Conservation (phyloP, 164 flowering plant genomes). For the Brasenia schreberi region DNA sequence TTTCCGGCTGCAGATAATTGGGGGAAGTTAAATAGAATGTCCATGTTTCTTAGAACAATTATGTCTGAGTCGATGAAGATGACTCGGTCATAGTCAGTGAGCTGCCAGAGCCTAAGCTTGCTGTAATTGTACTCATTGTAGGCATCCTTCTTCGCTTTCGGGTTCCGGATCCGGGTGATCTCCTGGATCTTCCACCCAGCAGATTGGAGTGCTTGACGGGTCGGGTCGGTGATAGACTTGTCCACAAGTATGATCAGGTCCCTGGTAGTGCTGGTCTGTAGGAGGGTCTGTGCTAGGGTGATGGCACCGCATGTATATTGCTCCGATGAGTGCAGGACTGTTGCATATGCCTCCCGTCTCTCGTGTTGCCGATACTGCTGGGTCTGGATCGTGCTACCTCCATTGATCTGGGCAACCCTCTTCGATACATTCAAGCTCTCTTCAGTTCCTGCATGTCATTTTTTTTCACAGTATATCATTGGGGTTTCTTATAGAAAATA, state of each 20-base stretch:
- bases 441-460: no score
- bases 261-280: conserved; percentile 33
- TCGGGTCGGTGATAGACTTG: conserved; percentile 17
- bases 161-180: conserved; percentile 46
- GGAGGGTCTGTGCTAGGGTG: conserved; percentile 70
- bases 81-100: conserved; percentile 49
- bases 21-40: conserved; percentile 33
- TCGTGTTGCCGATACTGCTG: conserved; percentile 1
- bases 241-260: conserved; percentile 80
- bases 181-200: conserved; percentile 76
- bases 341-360: conserved; percentile 55
- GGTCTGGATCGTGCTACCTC: no score
- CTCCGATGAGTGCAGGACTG: conserved; percentile 76
- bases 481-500: no score
- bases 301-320: conserved; percentile 77
- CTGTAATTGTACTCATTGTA: conserved; percentile 93
- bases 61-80: conserved; percentile 77
- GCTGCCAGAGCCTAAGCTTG: conserved; percentile 75
- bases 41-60: conserved; percentile 42
- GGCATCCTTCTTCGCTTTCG: conserved; percentile 31
- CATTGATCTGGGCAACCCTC: no score
- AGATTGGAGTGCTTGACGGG: conserved; percentile 27
- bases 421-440: no score
- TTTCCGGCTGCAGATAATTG: conserved; percentile 51
- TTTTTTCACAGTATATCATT: no score